phyloP scores from a whole-genome alignment of 2,329 filamentous ascomycete species.

The Ophiostoma perfectum region DNA sequence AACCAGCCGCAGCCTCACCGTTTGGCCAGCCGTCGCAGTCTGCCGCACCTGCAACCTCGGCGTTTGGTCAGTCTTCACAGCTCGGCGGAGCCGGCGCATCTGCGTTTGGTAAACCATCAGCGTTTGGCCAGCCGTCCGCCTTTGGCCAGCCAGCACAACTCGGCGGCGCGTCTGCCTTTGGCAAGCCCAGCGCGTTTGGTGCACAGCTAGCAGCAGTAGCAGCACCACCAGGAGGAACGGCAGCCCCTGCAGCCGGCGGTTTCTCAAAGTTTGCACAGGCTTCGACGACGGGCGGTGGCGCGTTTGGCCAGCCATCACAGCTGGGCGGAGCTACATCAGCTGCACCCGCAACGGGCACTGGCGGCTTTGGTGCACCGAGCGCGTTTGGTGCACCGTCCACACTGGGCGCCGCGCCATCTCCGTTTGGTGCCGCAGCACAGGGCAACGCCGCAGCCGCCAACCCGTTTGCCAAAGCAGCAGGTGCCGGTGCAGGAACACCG shows the following conservation, averaged over 20 bases:
- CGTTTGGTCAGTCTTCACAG: slow-evolving; percentile 33
- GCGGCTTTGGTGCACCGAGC: slow-evolving; percentile 15
- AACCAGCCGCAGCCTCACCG: slow-evolving; percentile 24
- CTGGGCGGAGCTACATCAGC: slow-evolving; percentile 11
- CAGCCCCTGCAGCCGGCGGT: slow-evolving; percentile 10
- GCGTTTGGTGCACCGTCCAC: slow-evolving; percentile 31
- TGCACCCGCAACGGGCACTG: background rate
- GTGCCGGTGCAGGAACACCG: background rate
- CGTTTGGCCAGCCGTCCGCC: slow-evolving; percentile 13
- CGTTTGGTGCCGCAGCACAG: slow-evolving; percentile 31
- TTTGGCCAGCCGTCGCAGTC: slow-evolving; percentile 40
- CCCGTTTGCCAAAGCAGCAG: slow-evolving; percentile 32
- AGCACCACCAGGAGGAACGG: slow-evolving; percentile 30
- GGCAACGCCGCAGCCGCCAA: slow-evolving; percentile 29
- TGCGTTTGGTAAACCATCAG: slow-evolving; percentile 33
- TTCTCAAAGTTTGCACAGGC: slow-evolving; percentile 31
- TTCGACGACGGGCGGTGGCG: slow-evolving; percentile 30
- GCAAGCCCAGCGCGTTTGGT: slow-evolving; percentile 36
- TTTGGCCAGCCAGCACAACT: slow-evolving; percentile 29
- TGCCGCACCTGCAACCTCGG: background rate
- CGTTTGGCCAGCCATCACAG: slow-evolving; percentile 33
- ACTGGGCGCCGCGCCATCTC: slow-evolving; percentile 31
- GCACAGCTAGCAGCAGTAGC: slow-evolving; percentile 11
- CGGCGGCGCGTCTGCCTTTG: slow-evolving; percentile 21
- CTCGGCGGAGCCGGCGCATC: slow-evolving; percentile 17